Conservation (phyloP, 164 flowering plant species). For the Stephania japonica region DNA sequence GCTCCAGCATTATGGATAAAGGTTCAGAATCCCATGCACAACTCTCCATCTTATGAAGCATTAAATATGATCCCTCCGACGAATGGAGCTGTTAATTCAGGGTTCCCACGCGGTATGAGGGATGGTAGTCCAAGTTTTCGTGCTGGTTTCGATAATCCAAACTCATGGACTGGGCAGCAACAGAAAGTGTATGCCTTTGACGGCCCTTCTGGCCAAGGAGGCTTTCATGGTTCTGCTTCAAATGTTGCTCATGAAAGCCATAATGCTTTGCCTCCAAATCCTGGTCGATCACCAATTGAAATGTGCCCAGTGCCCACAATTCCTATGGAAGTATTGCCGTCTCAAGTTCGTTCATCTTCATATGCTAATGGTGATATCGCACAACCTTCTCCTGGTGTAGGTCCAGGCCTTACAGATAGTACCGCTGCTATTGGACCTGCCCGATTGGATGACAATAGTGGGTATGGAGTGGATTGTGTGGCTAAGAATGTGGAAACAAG, state of each 20-base stretch:
- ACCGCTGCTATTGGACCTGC: conserved; percentile 14
- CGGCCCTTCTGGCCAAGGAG: conserved; percentile 45
- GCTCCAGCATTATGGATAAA: conserved; percentile 56
- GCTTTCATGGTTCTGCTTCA: conserved; percentile 28
- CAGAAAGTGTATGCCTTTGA: conserved; percentile 42
- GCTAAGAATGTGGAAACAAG: conserved; percentile 10
- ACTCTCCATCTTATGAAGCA: conserved; percentile 52
- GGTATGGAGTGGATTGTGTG: conserved; percentile 19
- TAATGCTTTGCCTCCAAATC: conserved; percentile 24
- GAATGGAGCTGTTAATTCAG: conserved; percentile 43
- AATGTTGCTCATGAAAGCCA: conserved; percentile 30
- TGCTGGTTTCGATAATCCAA: conserved; percentile 47
- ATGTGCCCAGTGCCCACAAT: conserved; percentile 13
- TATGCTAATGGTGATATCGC: conserved; percentile 19
- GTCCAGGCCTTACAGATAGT: conserved; percentile 14
- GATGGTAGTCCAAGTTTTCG: conserved; percentile 48
- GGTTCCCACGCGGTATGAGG: conserved; percentile 26
- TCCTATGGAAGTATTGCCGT: conserved; percentile 20
- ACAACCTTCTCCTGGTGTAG: conserved; percentile 18
- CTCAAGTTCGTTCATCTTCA: conserved; percentile 21
- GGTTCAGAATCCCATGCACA: conserved; percentile 43
- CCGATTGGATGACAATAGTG: conserved; percentile 21
- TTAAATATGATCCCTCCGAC: conserved; percentile 35
- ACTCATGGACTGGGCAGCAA: conserved; percentile 41
- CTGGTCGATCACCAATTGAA: conserved; percentile 22